Evolutionary conservation across 2,329 filamentous ascomycete species (phyloP).

Genomic region (Rugonectria rugulosa): DNA sequence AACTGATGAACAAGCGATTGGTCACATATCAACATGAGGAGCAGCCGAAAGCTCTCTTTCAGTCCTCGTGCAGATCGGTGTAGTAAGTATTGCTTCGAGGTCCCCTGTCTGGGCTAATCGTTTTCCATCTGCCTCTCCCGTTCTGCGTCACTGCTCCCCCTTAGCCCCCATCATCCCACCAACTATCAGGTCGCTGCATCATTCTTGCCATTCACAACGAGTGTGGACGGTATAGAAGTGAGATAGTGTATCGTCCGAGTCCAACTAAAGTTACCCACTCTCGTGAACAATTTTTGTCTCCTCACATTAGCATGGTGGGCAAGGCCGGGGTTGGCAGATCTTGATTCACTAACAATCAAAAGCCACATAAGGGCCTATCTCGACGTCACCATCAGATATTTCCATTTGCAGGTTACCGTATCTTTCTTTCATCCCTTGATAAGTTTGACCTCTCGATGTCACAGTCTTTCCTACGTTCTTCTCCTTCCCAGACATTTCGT

Average conservation of each 20-base stretch:
- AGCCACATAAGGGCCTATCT: neutral
- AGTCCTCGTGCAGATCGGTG: constrained; percentile 6
- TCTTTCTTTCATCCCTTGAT: neutral
- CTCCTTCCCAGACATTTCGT: no score
- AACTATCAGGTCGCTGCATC: constrained; percentile 1
- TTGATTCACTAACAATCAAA: constrained; percentile 10
- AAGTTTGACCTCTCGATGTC: no score
- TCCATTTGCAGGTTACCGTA: no score
- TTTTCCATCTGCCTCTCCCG: constrained; percentile 10
- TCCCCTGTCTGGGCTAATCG: constrained; percentile 12
- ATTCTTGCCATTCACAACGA: constrained; percentile 1
- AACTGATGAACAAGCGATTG: constrained; percentile 2
- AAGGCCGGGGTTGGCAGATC: constrained; percentile 7
- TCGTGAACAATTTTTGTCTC: constrained; percentile 7
- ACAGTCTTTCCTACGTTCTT: no score
- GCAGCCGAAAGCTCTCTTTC: constrained; percentile 8
- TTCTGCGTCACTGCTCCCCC: neutral
- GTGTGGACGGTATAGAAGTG: constrained; percentile 5
- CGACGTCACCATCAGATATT: no score
- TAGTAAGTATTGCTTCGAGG: neutral
- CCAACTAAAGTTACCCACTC: constrained; percentile 12
- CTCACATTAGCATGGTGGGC: constrained; percentile 8
- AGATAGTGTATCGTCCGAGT: constrained; percentile 5
- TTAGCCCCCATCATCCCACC: constrained; percentile 5
- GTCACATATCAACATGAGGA: neutral